These are phyloP conservation scores for Oenanthe sinensis DNA, from an alignment of 129 eudicot species.

Conservation along the genomic window DNA sequence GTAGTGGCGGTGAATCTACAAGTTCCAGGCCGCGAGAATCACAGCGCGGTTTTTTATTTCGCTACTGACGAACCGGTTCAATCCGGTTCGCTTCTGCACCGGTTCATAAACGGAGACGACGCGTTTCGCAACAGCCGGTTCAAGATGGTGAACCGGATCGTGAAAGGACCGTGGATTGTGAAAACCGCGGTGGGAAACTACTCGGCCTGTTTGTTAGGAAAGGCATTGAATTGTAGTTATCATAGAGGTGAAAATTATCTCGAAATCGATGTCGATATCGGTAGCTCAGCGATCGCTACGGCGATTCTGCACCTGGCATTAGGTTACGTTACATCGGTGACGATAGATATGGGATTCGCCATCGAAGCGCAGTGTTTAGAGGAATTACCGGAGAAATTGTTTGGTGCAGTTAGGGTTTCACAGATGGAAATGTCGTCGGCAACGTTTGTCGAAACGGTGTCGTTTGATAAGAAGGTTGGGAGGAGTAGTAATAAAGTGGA, in stretches of 20 bases:
- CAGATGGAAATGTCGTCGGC: slow-evolving; percentile 94
- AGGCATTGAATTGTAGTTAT: slow-evolving; percentile 62
- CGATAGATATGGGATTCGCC: slow-evolving; percentile 86
- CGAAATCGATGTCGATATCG: slow-evolving; percentile 81
- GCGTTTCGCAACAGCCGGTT: slow-evolving; percentile 60
- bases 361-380: slow-evolving; percentile 71
- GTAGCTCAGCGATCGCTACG: slow-evolving; percentile 67
- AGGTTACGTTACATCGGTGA: slow-evolving; percentile 68
- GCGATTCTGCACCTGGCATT: slow-evolving; percentile 77
- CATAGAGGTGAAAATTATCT: slow-evolving; percentile 62
- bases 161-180: slow-evolving; percentile 93
- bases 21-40: slow-evolving; percentile 80
- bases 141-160: slow-evolving; percentile 74
- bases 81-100: slow-evolving; percentile 47
- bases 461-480: neutral
- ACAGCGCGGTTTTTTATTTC: slow-evolving; percentile 88
- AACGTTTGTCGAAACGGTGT: slow-evolving; percentile 38
- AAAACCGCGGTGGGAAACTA: slow-evolving; percentile 75
- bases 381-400: slow-evolving; percentile 72
- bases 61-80: slow-evolving; percentile 54
- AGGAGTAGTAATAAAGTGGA: slow-evolving; percentile 21
- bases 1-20: slow-evolving; percentile 66
- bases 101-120: slow-evolving; percentile 71
- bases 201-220: slow-evolving; percentile 75
- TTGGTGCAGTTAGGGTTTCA: slow-evolving; percentile 87